Base-by-base conservation (phyloP, 2,329 filamentous ascomycete genomes). In the Lasiodiplodia hormozganensis region DNA sequence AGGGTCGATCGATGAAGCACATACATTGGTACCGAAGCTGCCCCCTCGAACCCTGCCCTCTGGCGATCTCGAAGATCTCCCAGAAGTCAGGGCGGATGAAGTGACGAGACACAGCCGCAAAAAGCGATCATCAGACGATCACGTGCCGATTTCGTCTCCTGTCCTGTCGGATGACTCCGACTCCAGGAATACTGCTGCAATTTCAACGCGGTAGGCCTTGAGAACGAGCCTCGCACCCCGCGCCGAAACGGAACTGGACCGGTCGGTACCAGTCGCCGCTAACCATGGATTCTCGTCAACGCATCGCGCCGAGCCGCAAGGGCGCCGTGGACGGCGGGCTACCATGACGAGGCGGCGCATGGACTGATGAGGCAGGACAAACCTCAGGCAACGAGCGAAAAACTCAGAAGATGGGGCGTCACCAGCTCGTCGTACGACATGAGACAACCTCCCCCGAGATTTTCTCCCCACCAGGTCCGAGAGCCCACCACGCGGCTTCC, bases 401-500 rank as follows among this genome's bases (percentile, higher is more conserved):
- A 47, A 47, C n/a, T 47, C 43, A 52, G 23, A 64, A 52, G 60
- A 52, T 52, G 60, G 43, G 60, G 60, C 60, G 60, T 64, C 60
- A 64, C 43, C 60, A 64, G 60, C 60, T 64, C 60, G 25, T 64
- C 60, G 60, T 64, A 64, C 60, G 28, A 64, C 60, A 49, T 64
- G 60, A 64, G 60, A 64, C 60, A 64, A 38, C 31, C 58, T 31
- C 43, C 60, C 56, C 40, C 60, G 60, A 64, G 43, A 52, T 64
- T 64, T 64, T 64, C 21, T 57, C 60, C 60, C 43, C 60, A 52
- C 47, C n/a, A 38, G 40, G 18, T 36, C 60, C 47, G 43, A 62
- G 28, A 23, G 14, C 21, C 40, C 36, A 34, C 28, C 18, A 18
- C 40, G 16, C 16, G 40, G 16, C 38, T 25, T 47, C 38, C 60